These are phyloP conservation scores for Herpetomonas samuelpessoai DNA, from an alignment of 208 protist species.

Conservation along the genomic window DNA sequence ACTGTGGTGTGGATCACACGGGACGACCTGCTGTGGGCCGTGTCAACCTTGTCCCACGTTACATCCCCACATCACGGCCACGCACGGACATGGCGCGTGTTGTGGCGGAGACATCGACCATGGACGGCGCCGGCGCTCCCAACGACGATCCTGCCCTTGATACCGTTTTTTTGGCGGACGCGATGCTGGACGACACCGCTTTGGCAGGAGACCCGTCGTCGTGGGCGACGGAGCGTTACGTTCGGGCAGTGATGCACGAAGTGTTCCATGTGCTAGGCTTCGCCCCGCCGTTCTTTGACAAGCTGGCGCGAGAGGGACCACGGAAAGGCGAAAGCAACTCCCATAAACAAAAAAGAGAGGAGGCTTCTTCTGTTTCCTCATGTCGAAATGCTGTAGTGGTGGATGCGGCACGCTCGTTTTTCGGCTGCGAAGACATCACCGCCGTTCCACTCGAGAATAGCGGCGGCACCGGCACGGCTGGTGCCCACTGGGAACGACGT, in stretches of 20 bases:
- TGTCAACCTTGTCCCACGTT: constrained; percentile 49
- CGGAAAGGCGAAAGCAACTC: background rate
- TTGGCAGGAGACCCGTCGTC: constrained; percentile 2
- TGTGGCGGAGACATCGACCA: too few relatives aligned
- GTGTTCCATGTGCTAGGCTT: constrained; percentile 77
- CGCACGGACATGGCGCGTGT: background rate
- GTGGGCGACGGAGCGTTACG: constrained; percentile 23
- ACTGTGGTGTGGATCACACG: constrained; percentile 32
- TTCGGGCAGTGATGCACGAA: constrained; percentile 61
- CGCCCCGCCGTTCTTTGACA: constrained; percentile 23
- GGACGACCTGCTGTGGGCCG: constrained; percentile 42
- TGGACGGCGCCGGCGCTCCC: too few relatives aligned
- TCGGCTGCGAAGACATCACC: constrained; percentile 35
- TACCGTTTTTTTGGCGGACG: too few relatives aligned
- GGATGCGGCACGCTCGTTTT: constrained; percentile 18
- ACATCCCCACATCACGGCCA: background rate
- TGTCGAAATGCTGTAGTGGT: constrained; percentile 5
- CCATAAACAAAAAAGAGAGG: background rate
- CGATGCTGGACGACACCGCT: constrained; percentile 1
- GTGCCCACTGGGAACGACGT: constrained; percentile 77
- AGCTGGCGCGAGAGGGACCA: constrained; percentile 3
- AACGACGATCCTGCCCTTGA: too few relatives aligned
- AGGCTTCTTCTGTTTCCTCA: too few relatives aligned
- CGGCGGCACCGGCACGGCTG: constrained; percentile 53
- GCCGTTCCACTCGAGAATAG: constrained; percentile 64